A percentile compares a stretch with the other conserved stretches of the same genome.
Conservation (phyloP, 2,329 filamentous ascomycete species). For the Hymenoscyphus fraxineus region DNA sequence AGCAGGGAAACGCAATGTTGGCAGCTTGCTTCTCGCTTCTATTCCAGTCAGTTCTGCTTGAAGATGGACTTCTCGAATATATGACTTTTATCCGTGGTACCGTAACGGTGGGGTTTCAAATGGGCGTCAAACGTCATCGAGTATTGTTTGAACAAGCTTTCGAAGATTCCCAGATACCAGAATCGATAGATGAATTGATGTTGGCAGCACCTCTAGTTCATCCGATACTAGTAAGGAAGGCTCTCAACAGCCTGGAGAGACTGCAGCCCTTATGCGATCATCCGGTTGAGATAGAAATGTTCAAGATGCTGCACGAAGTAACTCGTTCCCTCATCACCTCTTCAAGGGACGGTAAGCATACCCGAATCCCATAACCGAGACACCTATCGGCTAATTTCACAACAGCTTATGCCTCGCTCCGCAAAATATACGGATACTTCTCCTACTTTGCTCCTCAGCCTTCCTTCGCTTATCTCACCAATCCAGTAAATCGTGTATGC, state of each 20-base stretch:
- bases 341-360: slow-evolving; percentile 23
- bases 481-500: slow-evolving; percentile 21
- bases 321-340: slow-evolving; percentile 33
- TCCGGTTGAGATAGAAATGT: slow-evolving; percentile 46
- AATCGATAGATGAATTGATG: slow-evolving; percentile 43
- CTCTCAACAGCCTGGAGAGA: slow-evolving; percentile 42
- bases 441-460: slow-evolving; percentile 20
- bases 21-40: slow-evolving; percentile 57
- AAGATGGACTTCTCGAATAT: slow-evolving; percentile 56
- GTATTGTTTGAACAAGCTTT: slow-evolving; percentile 50
- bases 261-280: slow-evolving; percentile 43
- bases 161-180: slow-evolving; percentile 40
- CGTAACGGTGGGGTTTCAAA: slow-evolving; percentile 52
- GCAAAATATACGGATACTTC: slow-evolving; percentile 25
- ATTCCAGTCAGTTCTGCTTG: slow-evolving; percentile 54
- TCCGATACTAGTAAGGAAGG: slow-evolving; percentile 44
- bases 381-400: not conserved
- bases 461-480: slow-evolving; percentile 24
- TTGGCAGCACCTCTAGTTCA: slow-evolving; percentile 44
- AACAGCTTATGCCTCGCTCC: slow-evolving; percentile 24
- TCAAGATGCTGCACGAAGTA: slow-evolving; percentile 44
- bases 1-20: slow-evolving; percentile 57
- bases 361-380: not conserved
- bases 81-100: slow-evolving; percentile 59
- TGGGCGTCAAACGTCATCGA: slow-evolving; percentile 45